phyloP scores from a whole-genome alignment of 116 monocot genomes.

The Papilionanthe hybrid region DNA sequence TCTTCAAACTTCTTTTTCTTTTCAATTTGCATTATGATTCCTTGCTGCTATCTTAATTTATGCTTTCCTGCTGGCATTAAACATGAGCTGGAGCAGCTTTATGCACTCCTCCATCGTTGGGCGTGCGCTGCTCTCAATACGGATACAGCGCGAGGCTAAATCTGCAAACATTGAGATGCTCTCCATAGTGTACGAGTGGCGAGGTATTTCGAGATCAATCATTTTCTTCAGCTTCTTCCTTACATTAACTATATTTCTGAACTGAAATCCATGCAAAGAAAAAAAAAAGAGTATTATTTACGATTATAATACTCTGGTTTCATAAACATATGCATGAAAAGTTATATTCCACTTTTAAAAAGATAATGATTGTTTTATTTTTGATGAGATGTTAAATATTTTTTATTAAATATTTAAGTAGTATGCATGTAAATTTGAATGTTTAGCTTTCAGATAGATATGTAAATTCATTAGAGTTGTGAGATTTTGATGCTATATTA shows the following conservation, averaged over 20 bases:
- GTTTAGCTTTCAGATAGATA: no score
- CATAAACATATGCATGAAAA: no score
- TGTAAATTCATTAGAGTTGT: no score
- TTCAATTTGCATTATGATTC: no score
- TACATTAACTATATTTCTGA: slow-evolving; percentile 44
- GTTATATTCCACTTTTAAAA: no score
- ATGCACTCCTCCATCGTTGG: slow-evolving; percentile 77
- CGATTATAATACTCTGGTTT: no score
- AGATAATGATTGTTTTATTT: no score
- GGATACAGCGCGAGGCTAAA: slow-evolving; percentile 64
- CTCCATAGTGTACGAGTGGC: slow-evolving; percentile 59
- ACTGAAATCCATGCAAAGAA: slow-evolving; percentile 19
- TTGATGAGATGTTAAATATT: no score
- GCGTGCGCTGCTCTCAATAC: slow-evolving; percentile 53
- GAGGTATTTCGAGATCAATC: slow-evolving; percentile 64
- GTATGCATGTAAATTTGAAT: no score
- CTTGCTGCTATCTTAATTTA: not conserved
- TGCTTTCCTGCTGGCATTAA: slow-evolving; percentile 33
- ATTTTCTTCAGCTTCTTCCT: slow-evolving; percentile 58
- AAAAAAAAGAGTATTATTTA: no score
- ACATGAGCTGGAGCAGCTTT: slow-evolving; percentile 51
- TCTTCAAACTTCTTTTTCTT: no score
- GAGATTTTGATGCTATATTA: not conserved
- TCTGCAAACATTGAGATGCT: slow-evolving; percentile 41
- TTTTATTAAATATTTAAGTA: no score